These are phyloP conservation scores for Pseudomicrostroma phylloplanum DNA, from an alignment of 1,284 basidiomycete species.

Conservation along the genomic window DNA sequence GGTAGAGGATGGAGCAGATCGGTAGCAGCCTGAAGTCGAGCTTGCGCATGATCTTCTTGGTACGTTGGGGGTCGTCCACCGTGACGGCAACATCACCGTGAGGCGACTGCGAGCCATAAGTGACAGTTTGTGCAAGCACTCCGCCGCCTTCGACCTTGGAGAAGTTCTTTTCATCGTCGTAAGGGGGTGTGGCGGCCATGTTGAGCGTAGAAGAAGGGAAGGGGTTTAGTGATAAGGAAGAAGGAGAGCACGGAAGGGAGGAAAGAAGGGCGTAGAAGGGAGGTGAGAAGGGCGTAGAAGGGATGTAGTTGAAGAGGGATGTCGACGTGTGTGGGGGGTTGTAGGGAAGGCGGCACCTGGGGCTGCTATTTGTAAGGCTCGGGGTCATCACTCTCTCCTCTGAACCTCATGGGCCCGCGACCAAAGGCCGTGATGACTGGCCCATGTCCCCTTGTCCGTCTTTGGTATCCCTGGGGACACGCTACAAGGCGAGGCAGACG, in stretches of 20 bases:
- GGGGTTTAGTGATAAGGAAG: not conserved
- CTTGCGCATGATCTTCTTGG: not conserved
- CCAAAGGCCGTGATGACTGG: too few species aligned
- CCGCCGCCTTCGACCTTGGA: not conserved
- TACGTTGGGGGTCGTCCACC: not conserved
- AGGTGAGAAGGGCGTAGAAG: too few species aligned
- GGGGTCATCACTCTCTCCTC: too few species aligned
- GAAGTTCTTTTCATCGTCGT: not conserved
- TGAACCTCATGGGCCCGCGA: too few species aligned
- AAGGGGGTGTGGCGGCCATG: not conserved
- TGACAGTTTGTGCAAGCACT: not conserved
- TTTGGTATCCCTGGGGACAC: too few species aligned
- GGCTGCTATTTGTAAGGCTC: too few species aligned
- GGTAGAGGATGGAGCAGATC: slow-evolving; percentile 58
- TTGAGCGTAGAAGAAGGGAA: not conserved
- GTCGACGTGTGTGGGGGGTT: too few species aligned
- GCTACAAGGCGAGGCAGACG: too few species aligned
- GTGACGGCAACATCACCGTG: slow-evolving; percentile 1
- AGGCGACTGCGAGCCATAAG: not conserved
- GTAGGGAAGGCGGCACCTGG: too few species aligned
- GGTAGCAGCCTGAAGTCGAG: slow-evolving; percentile 14
- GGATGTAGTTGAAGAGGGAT: too few species aligned
- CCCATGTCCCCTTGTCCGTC: too few species aligned
- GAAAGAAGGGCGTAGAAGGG: too few species aligned
- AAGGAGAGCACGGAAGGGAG: not conserved